Percentiles rank a stretch among this genome's conserved stretches.
These are phyloP conservation scores for Lasiosphaeria miniovina DNA, from an alignment of 495 filamentous ascomycete species.

Conservation along the genomic window DNA sequence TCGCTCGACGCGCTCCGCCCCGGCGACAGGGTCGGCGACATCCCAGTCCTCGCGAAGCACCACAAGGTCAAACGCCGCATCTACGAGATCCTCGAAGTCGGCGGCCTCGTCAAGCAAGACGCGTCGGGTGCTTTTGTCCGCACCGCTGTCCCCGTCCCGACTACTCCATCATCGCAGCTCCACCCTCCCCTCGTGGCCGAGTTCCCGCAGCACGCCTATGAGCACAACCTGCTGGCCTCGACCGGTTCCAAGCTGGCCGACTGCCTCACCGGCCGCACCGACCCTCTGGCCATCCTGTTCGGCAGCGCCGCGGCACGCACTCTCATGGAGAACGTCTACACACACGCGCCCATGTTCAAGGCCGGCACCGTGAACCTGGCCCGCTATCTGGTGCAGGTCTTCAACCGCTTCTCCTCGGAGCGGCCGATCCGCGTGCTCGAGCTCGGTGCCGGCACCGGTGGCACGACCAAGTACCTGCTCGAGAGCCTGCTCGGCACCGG, in stretches of 20 bases:
- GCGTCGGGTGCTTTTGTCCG: neutral
- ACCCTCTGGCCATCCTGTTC: constrained; percentile 14
- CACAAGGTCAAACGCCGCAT: constrained; percentile 29
- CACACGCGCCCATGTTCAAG: constrained; percentile 10
- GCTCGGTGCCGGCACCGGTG: constrained; percentile 53
- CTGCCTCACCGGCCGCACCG: constrained; percentile 11
- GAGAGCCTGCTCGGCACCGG: constrained; percentile 24
- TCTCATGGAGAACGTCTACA: constrained; percentile 12
- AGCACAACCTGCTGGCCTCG: neutral
- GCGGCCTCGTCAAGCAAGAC: neutral
- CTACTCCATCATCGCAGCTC: neutral
- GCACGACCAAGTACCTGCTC: constrained; percentile 32
- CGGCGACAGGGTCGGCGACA: neutral
- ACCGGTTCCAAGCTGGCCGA: constrained; percentile 15
- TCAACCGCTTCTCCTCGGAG: neutral
- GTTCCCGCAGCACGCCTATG: constrained; percentile 8
- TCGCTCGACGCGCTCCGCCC: constrained; percentile 6
- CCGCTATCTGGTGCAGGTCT: neutral
- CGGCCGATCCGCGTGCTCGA: constrained; percentile 41
- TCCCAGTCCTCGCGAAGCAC: constrained; percentile 17
- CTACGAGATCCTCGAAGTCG: constrained; percentile 29
- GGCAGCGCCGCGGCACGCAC: neutral
- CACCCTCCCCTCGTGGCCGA: neutral
- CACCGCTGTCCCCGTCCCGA: neutral
- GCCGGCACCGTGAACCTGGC: neutral